phyloP scores from a whole-genome alignment of 345 rosid species.

The Gossypium arboreum region DNA sequence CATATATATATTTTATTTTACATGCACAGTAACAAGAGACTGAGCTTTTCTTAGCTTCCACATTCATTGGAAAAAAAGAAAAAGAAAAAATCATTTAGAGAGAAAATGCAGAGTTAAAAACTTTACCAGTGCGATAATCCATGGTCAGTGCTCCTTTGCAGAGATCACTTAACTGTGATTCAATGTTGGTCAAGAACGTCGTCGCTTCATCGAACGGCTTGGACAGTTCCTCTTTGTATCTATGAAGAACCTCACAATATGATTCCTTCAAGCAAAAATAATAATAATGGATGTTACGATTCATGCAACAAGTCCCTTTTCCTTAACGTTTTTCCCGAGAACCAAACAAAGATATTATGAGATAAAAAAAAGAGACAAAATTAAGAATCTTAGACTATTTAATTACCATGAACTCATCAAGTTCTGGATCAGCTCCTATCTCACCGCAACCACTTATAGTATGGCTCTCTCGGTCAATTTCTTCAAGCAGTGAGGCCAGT shows the following conservation, averaged over 20 bases:
- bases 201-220: conserved; percentile 60
- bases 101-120: conserved; percentile 3
- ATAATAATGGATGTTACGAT: not conserved
- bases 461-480: conserved; percentile 35
- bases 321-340: not conserved
- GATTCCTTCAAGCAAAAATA: conserved; percentile 35
- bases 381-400: not conserved
- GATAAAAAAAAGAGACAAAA: not conserved
- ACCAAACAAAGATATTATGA: not conserved
- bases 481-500: conserved; percentile 45
- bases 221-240: conserved; percentile 58
- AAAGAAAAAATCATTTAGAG: not conserved
- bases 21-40: conserved; percentile 17
- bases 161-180: conserved; percentile 54
- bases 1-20: no score
- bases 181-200: conserved; percentile 50
- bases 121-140: conserved; percentile 38
- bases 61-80: not conserved
- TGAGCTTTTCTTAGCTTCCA: not conserved
- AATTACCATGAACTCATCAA: conserved; percentile 64
- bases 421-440: conserved; percentile 61
- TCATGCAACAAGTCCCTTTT: not conserved
- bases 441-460: conserved; percentile 20
- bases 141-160: conserved; percentile 34
- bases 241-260: conserved; percentile 51